Base-by-base conservation (phyloP, 1,284 basidiomycete genomes). In the Heterobasidion annosum region DNA sequence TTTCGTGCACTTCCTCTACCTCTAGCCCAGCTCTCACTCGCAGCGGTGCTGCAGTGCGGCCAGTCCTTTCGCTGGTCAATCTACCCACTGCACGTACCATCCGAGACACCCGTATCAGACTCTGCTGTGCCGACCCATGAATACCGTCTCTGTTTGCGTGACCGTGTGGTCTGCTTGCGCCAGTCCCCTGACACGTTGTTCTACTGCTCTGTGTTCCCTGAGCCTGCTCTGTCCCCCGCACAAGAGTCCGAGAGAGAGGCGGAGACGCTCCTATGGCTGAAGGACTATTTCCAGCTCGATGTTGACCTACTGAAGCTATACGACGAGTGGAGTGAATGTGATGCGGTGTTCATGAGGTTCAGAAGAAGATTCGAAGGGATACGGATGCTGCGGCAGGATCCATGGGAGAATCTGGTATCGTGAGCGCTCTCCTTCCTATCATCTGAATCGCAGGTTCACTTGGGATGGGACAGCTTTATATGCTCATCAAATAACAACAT, bases 401-500 rank as follows among this genome's bases (percentile, higher is more conserved):
- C 93, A 54, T 99, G 93, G 87, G 97, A 98, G 70, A 95, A 90
- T 62, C 77, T 97, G 32, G 72, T 97, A 46, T 92, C 90, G 93
- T 95, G 67, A 62, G 91, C 82, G 48, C 45, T 48, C 34, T 53
- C 10, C 40, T 16, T n/a, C 34, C 54, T 5, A 4, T 51, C 51
- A 18, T 48, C 18, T n/a, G 57, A 55, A 32, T 45, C 50, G 50
- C 16, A 15, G 16, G 16, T 25, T 48, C 47, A 48, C 16, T 34
- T 25, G 56, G 53, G 47, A 50, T 34, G 47, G 2, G 32, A 2
- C 58, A 96, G 94, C 8, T 99, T 99, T 72, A 98, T 99, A 60
- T 99, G 96, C 65, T 98, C 94, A 15, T 93, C 94, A 1, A 99
- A 98, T 65, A 99, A 99, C 68, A 96, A 99, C 63, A 99, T 98